Base-by-base conservation (phyloP, 2,329 filamentous ascomycete species). In the Aspergillus transmontanensis region DNA sequence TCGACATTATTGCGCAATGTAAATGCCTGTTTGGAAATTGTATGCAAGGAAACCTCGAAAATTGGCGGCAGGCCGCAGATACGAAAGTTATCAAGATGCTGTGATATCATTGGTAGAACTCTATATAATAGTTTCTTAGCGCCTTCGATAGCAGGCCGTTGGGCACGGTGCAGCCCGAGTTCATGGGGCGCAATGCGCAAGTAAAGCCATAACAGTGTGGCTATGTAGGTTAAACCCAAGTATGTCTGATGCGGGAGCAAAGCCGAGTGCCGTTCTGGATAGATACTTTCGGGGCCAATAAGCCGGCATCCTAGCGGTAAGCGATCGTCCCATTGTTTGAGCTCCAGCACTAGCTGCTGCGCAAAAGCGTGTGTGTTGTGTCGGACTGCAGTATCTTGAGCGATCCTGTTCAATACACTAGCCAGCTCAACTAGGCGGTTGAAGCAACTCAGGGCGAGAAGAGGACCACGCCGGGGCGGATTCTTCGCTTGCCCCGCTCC, bases 391-490 rank as follows among this genome's bases (percentile, higher is more conserved):
- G 73, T 65, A 50, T 77, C 74, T 11, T 75, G 70, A 6, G 74
- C 69, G 9, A 73, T 73, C 59, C 75, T 78, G 58, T 79, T 79
- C 41, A 79, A 61, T 2, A 76, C 72, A 39, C 72, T 73, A 6
- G 76, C 72, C 50, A 82, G 60, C 53, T 80, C 77, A 1, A 84
- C 75, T 19, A 87, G 72, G 26, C 79, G 76, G 66, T 86, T 86
- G 71, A 86, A 85, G 36, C 81, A 84, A 70, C 84, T 87, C 23
- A 84, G 71, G 28, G 81, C 76, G 36, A 82, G 76, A 3, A 83
- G 73, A 12, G 79, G 79, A 21, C 78, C 76, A 58, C 74, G 72
- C 6, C 70, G 73, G 12, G 76, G 76, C 6, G 72, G 59, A 60
- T 71, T 73, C 30, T 70, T 73, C 6, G 65, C 67, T 32, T 72